phyloP scores from a whole-genome alignment of 805 yeast genomes.

The Saccharomyces kudriavzevii region DNA sequence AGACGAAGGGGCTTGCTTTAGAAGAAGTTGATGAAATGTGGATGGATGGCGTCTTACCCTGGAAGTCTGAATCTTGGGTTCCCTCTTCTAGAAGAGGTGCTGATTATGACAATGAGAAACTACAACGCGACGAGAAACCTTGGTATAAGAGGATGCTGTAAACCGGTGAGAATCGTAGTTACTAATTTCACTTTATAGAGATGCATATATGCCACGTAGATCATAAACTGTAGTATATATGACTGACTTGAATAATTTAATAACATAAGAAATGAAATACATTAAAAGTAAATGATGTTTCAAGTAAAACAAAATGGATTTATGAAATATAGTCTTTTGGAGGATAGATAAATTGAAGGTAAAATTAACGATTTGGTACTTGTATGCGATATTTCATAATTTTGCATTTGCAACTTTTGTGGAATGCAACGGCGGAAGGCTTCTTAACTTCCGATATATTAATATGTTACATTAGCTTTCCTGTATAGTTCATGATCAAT shows the following conservation, averaged over 20 bases:
- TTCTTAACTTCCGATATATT: no score
- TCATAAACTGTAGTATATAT: not conserved
- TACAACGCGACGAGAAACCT: conserved; percentile 15
- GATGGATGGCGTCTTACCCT: conserved; percentile 33
- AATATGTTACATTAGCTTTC: no score
- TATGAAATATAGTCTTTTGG: no score
- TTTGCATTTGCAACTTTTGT: no score
- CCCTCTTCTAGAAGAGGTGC: conserved; percentile 35
- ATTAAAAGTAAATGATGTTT: no score
- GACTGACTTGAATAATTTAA: not conserved
- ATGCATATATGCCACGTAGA: not conserved
- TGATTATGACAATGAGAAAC: conserved; percentile 13
- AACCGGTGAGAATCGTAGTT: not conserved
- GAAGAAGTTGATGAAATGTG: conserved; percentile 68
- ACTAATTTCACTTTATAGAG: not conserved
- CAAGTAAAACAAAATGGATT: no score
- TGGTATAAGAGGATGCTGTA: conserved; percentile 15
- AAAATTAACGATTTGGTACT: no score
- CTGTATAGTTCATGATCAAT: no score
- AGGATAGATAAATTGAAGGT: no score
- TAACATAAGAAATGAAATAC: no score
- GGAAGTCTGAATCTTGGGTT: conserved; percentile 41
- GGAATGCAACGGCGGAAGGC: no score
- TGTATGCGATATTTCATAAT: no score
- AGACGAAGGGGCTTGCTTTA: conserved; percentile 70